phyloP scores from a whole-genome alignment of 441 rosid species.

The Dalechampia spathulata region DNA sequence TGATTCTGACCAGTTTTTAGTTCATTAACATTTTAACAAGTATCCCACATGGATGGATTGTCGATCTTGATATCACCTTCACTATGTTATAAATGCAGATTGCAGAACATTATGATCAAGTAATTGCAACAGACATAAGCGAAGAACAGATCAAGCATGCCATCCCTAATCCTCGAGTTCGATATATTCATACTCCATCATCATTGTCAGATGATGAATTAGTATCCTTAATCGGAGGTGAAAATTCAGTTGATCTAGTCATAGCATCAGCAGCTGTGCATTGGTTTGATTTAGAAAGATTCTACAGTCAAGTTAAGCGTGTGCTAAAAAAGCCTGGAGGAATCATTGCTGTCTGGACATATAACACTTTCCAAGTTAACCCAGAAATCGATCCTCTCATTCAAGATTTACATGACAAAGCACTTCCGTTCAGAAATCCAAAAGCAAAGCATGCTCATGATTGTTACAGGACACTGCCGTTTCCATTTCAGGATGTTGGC shows the following conservation, averaged over 20 bases:
- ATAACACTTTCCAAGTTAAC: constrained; percentile 33
- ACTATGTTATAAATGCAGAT: no score
- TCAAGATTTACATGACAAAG: constrained; percentile 29
- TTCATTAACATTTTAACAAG: no score
- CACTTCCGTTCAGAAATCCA: constrained; percentile 35
- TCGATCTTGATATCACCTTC: no score
- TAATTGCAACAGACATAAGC: constrained; percentile 49
- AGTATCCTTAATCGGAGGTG: constrained; percentile 40
- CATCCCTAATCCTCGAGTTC: constrained; percentile 32
- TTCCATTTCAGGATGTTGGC: constrained; percentile 51
- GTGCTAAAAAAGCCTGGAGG: constrained; percentile 58
- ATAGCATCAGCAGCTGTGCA: constrained; percentile 56
- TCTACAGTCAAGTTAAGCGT: constrained; percentile 39
- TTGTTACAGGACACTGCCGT: constrained; percentile 45
- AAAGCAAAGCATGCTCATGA: constrained; percentile 17
- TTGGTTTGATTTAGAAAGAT: constrained; percentile 57
- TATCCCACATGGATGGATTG: no score
- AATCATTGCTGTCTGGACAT: constrained; percentile 54
- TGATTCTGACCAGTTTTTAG: no score
- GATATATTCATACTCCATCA: constrained; percentile 37
- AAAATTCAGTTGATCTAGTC: constrained; percentile 47
- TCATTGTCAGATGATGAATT: constrained; percentile 40
- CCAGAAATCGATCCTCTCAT: constrained; percentile 39
- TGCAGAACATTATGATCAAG: constrained; percentile 44
- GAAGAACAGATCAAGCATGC: constrained; percentile 35